phyloP scores from a whole-genome alignment of 768 basidiomycete species.

The Lactarius sp. region DNA sequence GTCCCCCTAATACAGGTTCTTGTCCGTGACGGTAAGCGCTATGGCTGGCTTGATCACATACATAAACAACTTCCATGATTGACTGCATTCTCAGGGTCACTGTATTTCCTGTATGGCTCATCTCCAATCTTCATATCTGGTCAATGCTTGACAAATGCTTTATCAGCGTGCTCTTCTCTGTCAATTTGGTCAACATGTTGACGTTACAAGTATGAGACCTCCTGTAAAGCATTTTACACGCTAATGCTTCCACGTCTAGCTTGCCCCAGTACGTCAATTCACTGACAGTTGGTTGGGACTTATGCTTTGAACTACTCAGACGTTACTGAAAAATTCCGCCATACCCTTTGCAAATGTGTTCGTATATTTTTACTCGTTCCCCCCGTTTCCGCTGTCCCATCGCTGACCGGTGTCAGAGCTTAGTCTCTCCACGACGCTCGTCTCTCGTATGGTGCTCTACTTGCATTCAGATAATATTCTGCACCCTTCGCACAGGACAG shows the following conservation, averaged over 20 bases:
- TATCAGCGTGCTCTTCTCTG: neutral
- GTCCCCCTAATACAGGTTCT: neutral
- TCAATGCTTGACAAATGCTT: too few species aligned
- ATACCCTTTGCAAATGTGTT: neutral
- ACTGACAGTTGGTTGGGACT: neutral
- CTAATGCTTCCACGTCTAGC: neutral
- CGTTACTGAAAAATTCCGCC: neutral
- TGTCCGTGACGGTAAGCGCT: conserved; percentile 4
- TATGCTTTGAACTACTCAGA: neutral
- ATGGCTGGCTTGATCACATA: neutral
- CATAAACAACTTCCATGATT: neutral
- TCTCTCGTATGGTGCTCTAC: conserved; percentile 3
- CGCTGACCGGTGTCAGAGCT: neutral
- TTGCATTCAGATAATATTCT: neutral
- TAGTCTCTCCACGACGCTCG: conserved; percentile 5
- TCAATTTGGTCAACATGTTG: conserved; percentile 5
- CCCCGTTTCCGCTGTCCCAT: neutral
- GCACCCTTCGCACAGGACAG: neutral
- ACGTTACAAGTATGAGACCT: neutral
- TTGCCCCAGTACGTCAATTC: neutral
- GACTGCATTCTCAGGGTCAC: neutral
- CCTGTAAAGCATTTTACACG: neutral
- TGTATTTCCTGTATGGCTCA: conserved; percentile 2
- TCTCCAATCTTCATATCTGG: neutral
- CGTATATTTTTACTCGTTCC: neutral